Conservation (phyloP, 257 asterid genomes). For the Handroanthus guayacan region DNA sequence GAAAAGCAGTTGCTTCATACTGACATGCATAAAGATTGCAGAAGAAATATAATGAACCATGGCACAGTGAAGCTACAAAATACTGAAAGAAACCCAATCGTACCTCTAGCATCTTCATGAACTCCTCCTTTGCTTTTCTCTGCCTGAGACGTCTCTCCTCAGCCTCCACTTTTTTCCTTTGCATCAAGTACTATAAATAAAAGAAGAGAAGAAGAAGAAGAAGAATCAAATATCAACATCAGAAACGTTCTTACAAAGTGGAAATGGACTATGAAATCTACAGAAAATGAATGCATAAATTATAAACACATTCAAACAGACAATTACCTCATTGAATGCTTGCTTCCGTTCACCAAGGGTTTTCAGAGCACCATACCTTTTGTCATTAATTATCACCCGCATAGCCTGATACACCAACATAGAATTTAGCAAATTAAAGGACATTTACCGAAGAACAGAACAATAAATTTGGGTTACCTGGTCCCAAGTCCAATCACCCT, state of each 20-base stretch:
- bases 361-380: slow-evolving; percentile 90
- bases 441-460: slow-evolving; percentile 22
- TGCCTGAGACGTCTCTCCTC: slow-evolving; percentile 94
- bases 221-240: slow-evolving; percentile 27
- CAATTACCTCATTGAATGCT: slow-evolving; percentile 92
- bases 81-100: slow-evolving; percentile 41
- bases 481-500: slow-evolving; percentile 97
- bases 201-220: neutral
- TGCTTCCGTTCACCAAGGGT: slow-evolving; percentile 98
- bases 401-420: slow-evolving; percentile 68
- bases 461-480: slow-evolving; percentile 61
- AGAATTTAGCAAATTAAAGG: slow-evolving; percentile 32
- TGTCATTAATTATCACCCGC: slow-evolving; percentile 92
- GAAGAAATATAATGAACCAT: slow-evolving; percentile 23
- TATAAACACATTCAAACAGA: slow-evolving; percentile 15
- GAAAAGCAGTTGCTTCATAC: slow-evolving; percentile 10
- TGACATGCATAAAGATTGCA: slow-evolving; percentile 19
- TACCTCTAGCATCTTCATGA: slow-evolving; percentile 95
- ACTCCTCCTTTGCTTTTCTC: slow-evolving; percentile 95
- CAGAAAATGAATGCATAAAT: slow-evolving; percentile 9
- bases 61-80: slow-evolving; percentile 19
- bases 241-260: slow-evolving; percentile 15
- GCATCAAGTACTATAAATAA: slow-evolving; percentile 84
- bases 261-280: slow-evolving; percentile 30
- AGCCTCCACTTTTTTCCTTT: slow-evolving; percentile 93